Base-by-base conservation (phyloP, 768 basidiomycete species). In the Boletus barrowsii region DNA sequence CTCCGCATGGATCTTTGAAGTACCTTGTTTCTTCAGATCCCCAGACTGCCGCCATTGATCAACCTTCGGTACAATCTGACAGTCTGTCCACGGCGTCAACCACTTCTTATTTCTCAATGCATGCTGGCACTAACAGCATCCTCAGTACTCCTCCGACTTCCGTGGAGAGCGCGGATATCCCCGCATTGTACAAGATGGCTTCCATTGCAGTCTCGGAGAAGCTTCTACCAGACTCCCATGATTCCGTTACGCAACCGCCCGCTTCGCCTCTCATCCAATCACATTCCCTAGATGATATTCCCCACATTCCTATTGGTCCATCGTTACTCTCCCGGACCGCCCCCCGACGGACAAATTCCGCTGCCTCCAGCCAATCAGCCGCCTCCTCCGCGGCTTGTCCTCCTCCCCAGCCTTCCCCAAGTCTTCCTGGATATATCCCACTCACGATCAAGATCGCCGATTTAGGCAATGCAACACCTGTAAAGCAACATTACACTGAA, bases 371-470 rank as follows among this genome's bases (percentile, higher is more conserved):
- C 22, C 49, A 29, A 29, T 49, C 60, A 24, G 51, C 62, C 26
- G 42, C 68, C 20, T 49, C 68, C 10, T 57, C 59, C 15, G 61
- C 58, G 5, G 26, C 61, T 20, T 66, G 57, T 49, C 57, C 59
- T 43, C 59, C 68, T 9, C 57, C 67, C 13, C 55, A 67, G 5
- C 62, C 66, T 41, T 37, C 68, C n/a, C 58, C 62, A 8, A 61
- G 49, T 26, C 61, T 66, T n/a, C 6, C 46, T 29, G 54, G 51
- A 1, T 56, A 61, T 49, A 49, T 77, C 17, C 81, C 82, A 3
- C 84, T 97, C 60, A 85, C 82, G 18, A 81, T 97, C 66, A 96
- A 97, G 78, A 94, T 97, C 57, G 93, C 93, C 30, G 93, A 97
- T 74, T 75, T 97, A 42, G 93, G 93, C 24, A 97, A 97, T 68